Base-by-base conservation (phyloP, 768 basidiomycete species). In the Auriscalpium orientale region DNA sequence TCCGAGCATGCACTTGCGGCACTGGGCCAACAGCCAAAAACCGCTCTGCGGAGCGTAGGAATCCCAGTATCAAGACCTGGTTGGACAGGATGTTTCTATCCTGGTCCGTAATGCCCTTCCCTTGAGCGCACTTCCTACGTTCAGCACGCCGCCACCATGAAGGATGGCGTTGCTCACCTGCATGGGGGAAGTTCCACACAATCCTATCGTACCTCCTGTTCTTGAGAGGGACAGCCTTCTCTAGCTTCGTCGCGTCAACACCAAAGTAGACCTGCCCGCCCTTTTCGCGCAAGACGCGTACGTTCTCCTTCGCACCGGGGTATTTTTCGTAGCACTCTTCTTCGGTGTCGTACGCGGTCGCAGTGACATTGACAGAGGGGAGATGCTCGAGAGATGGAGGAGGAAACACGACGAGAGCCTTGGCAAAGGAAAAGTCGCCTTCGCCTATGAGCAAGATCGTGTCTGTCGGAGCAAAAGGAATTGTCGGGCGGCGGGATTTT, bases 161-260 rank as follows among this genome's bases (percentile, higher is more conserved):
- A 9, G 28, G 20, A 21, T 22, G 21, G 8, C n/a, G 53, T 48
- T 12, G 65, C 82, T 60, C 64, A 91, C 95, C 95, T 64, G 89
- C 88, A 73, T 98, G 95, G 56, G 95, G 95, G 67, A 98, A 98
- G 68, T 98, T 97, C 86, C 92, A 98, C 8, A 91, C 82, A 55
- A 98, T 79, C 58, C 80, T 81, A 70, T 92, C 87, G 80, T 87
- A 89, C 54, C 71, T 79, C 58, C 74, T 72, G 43, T 80, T 81
- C 58, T 83, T 88, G 47, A 95, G 68, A 7, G 68, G 66, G 7
- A 77, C 56, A 40, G 74, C 69, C 58, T 78, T 87, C 53, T 85
- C 85, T 36, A 98, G 70, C 55, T 74, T 79, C 8, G 85, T 87
- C n/a, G 86, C 95, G 67, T 98, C 95, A 18, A 97, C 78, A 8